Evolutionary conservation across 768 basidiomycete species (phyloP).

Genomic region (Zangia roseola): DNA sequence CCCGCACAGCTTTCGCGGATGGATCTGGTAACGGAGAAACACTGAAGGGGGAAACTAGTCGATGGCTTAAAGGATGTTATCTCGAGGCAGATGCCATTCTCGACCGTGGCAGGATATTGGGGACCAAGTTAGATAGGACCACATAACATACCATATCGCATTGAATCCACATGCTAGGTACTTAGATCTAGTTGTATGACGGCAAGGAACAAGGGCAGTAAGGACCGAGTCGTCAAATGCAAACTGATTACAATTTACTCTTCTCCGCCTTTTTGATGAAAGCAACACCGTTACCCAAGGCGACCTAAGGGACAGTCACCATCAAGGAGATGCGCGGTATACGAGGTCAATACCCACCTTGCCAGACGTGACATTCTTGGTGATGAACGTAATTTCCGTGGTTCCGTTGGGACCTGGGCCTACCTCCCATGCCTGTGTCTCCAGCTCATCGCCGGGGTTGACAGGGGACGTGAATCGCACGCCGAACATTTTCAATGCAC

Average conservation of each 20-base stretch:
- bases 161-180: background rate
- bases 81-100: constrained; percentile 64
- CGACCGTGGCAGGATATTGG: constrained; percentile 54
- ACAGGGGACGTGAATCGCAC: constrained; percentile 82
- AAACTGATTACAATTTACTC: constrained; percentile 38
- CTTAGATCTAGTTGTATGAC: background rate
- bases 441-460: constrained; percentile 75
- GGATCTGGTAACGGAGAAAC: constrained; percentile 27
- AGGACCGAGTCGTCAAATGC: background rate
- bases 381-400: constrained; percentile 58
- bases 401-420: constrained; percentile 61
- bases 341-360: constrained; percentile 41
- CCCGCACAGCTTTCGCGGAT: constrained; percentile 72
- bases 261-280: constrained; percentile 54
- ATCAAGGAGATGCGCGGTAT: background rate
- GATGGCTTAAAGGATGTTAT: constrained; percentile 93
- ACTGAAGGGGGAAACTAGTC: constrained; percentile 49
- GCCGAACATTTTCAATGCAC: constrained; percentile 64
- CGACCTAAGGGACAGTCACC: constrained; percentile 34
- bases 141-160: background rate
- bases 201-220: background rate
- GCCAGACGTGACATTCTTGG: constrained; percentile 56
- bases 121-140: constrained; percentile 23
- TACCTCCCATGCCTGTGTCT: constrained; percentile 79
- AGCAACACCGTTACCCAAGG: constrained; percentile 61